Conservation (phyloP, 2,329 filamentous ascomycete species). For the Setomelanomma holmii region DNA sequence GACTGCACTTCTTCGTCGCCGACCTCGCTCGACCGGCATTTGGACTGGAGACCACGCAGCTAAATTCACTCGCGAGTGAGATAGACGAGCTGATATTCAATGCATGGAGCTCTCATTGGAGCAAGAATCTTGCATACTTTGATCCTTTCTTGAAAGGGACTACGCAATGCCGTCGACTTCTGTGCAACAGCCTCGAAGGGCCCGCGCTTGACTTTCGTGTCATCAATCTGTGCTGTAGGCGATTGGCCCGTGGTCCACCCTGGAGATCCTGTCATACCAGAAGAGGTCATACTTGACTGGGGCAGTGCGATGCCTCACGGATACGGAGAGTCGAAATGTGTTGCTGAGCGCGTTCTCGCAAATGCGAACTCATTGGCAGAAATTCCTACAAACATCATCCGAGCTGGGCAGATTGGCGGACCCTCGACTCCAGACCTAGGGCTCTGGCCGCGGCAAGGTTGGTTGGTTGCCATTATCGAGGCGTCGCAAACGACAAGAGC, state of each 20-base stretch:
- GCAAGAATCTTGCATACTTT: slow-evolving; percentile 11
- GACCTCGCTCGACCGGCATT: background rate
- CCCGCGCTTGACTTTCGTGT: slow-evolving; percentile 17
- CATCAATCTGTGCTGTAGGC: slow-evolving; percentile 22
- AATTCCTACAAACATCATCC: slow-evolving; percentile 16
- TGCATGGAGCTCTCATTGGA: slow-evolving; percentile 63
- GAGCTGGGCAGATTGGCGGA: slow-evolving; percentile 22
- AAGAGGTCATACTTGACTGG: slow-evolving; percentile 29
- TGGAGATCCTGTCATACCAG: slow-evolving; percentile 9
- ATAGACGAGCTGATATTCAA: slow-evolving; percentile 58
- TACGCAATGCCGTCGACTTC: slow-evolving; percentile 12
- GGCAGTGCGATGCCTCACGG: slow-evolving; percentile 37
- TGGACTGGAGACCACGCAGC: too few relatives aligned
- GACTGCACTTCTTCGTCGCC: background rate
- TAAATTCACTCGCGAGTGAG: slow-evolving; percentile 1
- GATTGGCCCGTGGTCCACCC: slow-evolving; percentile 13
- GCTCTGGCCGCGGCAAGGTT: slow-evolving; percentile 15
- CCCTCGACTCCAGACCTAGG: background rate
- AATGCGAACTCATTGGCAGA: slow-evolving; percentile 6
- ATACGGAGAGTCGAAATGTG: slow-evolving; percentile 47
- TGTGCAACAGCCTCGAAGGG: background rate
- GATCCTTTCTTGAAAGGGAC: slow-evolving; percentile 30
- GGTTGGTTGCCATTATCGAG: slow-evolving; percentile 13
- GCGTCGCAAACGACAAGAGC: slow-evolving; percentile 4
- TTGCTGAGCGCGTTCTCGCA: slow-evolving; percentile 18